Conservation (phyloP, 2,329 filamentous ascomycete genomes). For the Colletotrichum neosansevieriae region DNA sequence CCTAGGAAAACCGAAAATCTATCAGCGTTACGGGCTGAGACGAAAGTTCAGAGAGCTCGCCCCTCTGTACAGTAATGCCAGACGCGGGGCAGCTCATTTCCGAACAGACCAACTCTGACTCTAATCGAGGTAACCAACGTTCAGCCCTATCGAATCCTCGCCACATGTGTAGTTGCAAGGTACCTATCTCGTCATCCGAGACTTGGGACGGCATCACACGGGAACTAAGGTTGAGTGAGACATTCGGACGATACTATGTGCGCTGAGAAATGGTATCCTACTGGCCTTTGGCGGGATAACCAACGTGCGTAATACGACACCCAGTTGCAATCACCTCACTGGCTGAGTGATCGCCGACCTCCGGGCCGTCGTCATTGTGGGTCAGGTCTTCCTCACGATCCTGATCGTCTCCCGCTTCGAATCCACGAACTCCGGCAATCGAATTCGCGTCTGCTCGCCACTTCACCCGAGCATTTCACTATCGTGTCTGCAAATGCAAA, state of each 20-base stretch:
- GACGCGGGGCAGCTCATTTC: conserved; percentile 24
- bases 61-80: neutral
- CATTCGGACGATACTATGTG: conserved; percentile 2
- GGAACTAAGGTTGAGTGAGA: neutral
- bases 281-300: neutral
- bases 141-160: conserved; percentile 31
- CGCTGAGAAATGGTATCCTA: neutral
- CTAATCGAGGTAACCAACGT: neutral
- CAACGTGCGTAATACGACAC: neutral
- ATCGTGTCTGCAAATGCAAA: neutral
- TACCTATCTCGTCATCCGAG: neutral
- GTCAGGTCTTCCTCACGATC: neutral
- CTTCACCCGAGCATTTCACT: neutral
- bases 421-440: neutral
- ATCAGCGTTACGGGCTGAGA: neutral
- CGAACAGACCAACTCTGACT: neutral
- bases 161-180: conserved; percentile 8
- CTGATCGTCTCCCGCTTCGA: neutral
- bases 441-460: neutral
- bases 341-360: neutral
- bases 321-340: too few species aligned
- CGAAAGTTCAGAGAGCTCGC: neutral
- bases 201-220: conserved; percentile 5
- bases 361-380: neutral
- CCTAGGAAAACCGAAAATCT: neutral